Conservation (phyloP, 208 protist species). For the Vickermania ingenoplastis region DNA sequence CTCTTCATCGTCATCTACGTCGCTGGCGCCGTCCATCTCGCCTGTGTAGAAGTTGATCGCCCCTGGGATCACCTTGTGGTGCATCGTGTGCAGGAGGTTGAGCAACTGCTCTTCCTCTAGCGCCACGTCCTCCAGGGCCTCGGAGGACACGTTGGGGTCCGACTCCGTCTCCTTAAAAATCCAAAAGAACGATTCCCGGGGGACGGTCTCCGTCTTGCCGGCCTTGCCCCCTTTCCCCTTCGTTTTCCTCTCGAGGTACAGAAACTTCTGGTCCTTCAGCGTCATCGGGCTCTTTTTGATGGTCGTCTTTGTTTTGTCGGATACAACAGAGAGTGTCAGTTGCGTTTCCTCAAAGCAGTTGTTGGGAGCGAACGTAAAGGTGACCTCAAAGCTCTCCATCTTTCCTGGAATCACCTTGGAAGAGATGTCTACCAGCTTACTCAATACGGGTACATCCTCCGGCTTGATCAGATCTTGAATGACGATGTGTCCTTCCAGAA, state of each 20-base stretch:
- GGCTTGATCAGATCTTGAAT: constrained; percentile 53
- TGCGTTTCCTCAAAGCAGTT: constrained; percentile 63
- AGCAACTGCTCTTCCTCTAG: constrained; percentile 42
- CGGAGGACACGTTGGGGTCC: constrained; percentile 4
- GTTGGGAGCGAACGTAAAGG: constrained; percentile 79
- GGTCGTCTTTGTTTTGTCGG: constrained; percentile 24
- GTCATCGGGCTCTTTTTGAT: constrained; percentile 52
- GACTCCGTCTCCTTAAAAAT: constrained; percentile 44
- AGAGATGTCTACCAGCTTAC: constrained; percentile 52
- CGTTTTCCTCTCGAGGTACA: constrained; percentile 39
- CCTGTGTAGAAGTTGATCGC: constrained; percentile 82
- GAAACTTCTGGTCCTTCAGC: constrained; percentile 75
- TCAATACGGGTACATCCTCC: constrained; percentile 66
- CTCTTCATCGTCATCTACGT: constrained; percentile 42
- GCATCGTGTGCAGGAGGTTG: constrained; percentile 35
- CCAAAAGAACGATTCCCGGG: constrained; percentile 73
- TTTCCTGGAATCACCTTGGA: constrained; percentile 37
- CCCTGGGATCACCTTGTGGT: constrained; percentile 60
- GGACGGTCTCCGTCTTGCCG: constrained; percentile 28
- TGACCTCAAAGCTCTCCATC: constrained; percentile 55
- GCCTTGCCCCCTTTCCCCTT: constrained; percentile 33
- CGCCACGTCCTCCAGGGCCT: constrained; percentile 19
- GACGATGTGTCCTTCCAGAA: constrained; percentile 58
- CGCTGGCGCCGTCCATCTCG: constrained; percentile 67
- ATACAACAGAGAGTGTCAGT: constrained; percentile 44